Evolutionary conservation across 495 filamentous ascomycete genomes (phyloP), one percentile per base, ranked within the genome.

Genomic region (Apodospora peruviana): DNA sequence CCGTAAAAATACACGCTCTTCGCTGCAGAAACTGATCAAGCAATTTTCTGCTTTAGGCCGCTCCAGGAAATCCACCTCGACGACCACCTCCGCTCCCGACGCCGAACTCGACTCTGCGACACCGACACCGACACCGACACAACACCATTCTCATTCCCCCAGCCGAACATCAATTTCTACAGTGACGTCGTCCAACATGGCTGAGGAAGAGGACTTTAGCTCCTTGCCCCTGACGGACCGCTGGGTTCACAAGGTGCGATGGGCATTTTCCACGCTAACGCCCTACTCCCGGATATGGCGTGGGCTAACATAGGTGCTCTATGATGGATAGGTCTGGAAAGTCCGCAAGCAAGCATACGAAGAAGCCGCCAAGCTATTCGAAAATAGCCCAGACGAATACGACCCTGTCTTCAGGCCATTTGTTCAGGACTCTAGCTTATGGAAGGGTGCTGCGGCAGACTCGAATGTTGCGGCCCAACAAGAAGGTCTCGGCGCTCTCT

Each of bases 381-480:
- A 90, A 63, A 76, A 78, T 48, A 88, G 90, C 8, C 83, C 86
- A 45, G 88, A 93, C 71, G 93, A 97, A 65, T 80, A 86, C 54
- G 85, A 93, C 58, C 85, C 90, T 9, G 82, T 83, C 7, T 96
- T 97, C 51, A 76, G 79, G 43, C 87, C 88, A 7, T 97, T 96
- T 65, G 68, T 90, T 47, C 82, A 90, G 61, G 91, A 97, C 52
- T 77, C 90, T 2, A 72, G 82, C 23, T 60, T 97, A 53, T 96
- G 89, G 91, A 96, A 96, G 68, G 85, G 83, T 23, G 93, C 90
- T 1, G 91, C 90, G 4, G 83, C 85, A 43, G 93, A 99, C 67
- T 96, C 93, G 23, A 97, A 99, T 61, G 94, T 99, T 45, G 93
- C 94, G 8, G 93, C 93, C 45, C 93, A 99, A 61, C 85, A 91